Evolutionary conservation across 179 eudicot species (phyloP), one percentile per base, ranked within the genome.

Genomic region (Beta corolliflora): DNA sequence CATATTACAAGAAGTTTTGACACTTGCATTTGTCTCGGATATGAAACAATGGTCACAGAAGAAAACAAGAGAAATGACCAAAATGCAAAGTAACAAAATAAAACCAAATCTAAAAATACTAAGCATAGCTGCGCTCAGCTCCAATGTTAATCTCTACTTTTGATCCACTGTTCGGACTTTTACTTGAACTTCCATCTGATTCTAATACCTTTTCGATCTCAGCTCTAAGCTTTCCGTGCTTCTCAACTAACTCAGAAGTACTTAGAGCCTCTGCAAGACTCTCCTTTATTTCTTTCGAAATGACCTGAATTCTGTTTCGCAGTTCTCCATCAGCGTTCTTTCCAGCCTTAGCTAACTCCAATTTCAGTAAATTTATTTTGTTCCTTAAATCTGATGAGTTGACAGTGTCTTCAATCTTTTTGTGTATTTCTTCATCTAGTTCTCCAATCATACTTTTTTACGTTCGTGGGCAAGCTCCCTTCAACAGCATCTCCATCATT

Each of bases 311-410:
- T 86, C 85, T 89, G 29, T 67, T 83, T 85, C 86, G 87, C 12
- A 87, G 61, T 55, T 89, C 95, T 13, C 73, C 74, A 87, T 84
- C 85, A 48, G 92, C 89, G 67, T 83, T 79, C 66, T 87, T 85
- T 65, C 87, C 93, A 10, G 85, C 91, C 75, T 86, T 92, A 31
- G 71, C 88, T 46, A 80, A 84, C 89, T 92, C 93, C 60, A 73
- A 72, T 72, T 87, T 91, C 80, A 95, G 78, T 86, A 79, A 45
- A 63, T 91, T 88, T n/a, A 95, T 87, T 78, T 89, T 90, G 79
- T 84, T 81, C 80, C 81, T 90, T 81, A 95, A 84, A 84, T 88
- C 92, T 5, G 98, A 83, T 58, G 98, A 89, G 77, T 82, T 84
- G 11, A 91, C 83, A 31, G 85, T 88, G 72, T 89, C 89, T 73